Evolutionary conservation across 257 asterid genomes (phyloP).

Genomic region (Osmanthus fragrans): DNA sequence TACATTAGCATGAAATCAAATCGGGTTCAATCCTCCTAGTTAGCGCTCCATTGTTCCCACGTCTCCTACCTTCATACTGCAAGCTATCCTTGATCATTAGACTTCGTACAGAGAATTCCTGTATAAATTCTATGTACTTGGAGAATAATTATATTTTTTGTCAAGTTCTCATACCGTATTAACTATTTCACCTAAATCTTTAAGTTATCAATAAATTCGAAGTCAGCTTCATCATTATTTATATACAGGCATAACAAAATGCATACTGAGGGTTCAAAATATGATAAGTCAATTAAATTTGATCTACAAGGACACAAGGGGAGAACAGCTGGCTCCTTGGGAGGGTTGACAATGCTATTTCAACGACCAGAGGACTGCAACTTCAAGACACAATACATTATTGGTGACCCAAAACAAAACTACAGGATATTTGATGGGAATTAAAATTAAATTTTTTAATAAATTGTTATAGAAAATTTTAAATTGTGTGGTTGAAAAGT

Average conservation of each 20-base stretch:
- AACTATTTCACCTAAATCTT: no score
- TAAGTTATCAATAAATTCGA: no score
- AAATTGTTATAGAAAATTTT: no score
- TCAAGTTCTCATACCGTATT: no score
- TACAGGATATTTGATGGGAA: no score
- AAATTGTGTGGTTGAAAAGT: no score
- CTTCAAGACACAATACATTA: conserved; percentile 14
- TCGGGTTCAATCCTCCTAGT: background rate
- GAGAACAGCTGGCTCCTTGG: conserved; percentile 42
- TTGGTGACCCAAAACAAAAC: conserved; percentile 21
- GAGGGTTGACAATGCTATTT: conserved; percentile 31
- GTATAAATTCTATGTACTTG: no score
- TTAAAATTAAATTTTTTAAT: no score
- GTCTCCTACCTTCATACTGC: background rate
- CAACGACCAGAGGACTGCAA: conserved; percentile 36
- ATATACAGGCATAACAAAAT: background rate
- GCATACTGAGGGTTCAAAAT: background rate
- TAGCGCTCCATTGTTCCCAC: background rate
- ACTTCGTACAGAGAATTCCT: no score
- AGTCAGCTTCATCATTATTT: background rate
- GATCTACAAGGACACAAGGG: background rate
- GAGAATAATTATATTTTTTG: no score
- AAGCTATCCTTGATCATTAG: no score
- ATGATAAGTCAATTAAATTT: background rate
- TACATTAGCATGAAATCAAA: no score